Conservation (phyloP, 306 rosid species). For the Cicer chorassanicum region DNA sequence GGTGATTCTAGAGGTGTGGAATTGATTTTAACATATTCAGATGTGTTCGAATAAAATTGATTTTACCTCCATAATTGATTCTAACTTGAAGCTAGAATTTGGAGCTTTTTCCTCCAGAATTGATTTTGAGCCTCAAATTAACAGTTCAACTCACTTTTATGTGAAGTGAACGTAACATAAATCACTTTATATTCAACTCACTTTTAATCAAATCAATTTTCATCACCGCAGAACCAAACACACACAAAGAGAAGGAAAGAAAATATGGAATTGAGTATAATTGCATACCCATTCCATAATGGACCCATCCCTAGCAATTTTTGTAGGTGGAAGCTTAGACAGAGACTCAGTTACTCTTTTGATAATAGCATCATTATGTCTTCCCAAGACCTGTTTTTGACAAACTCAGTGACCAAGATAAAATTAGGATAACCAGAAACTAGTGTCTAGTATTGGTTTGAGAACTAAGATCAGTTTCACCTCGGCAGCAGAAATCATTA, state of each 20-base stretch:
- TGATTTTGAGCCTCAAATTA: no score
- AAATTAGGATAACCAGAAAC: slow-evolving; percentile 23
- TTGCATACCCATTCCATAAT: slow-evolving; percentile 90
- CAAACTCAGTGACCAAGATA: slow-evolving; percentile 34
- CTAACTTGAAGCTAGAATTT: no score
- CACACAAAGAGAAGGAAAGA: slow-evolving; percentile 14
- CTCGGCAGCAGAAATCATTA: slow-evolving; percentile 80
- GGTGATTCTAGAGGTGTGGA: no score
- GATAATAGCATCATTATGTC: slow-evolving; percentile 62
- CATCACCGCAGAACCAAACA: no score
- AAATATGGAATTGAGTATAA: slow-evolving; percentile 10
- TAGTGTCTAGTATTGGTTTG: slow-evolving; percentile 30
- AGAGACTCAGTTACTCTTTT: slow-evolving; percentile 62
- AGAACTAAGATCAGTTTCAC: slow-evolving; percentile 51
- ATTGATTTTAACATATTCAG: no score
- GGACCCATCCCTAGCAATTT: slow-evolving; percentile 84
- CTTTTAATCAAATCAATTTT: no score
- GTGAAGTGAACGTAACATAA: no score
- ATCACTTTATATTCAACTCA: no score
- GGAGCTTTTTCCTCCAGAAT: no score
- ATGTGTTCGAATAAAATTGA: no score
- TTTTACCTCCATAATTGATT: no score
- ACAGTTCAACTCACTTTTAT: no score
- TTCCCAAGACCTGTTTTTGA: slow-evolving; percentile 72
- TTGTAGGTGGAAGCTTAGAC: slow-evolving; percentile 71